Evolutionary conservation across 2,329 filamentous ascomycete genomes (phyloP).

Genomic region (Colletotrichum brevisporum): DNA sequence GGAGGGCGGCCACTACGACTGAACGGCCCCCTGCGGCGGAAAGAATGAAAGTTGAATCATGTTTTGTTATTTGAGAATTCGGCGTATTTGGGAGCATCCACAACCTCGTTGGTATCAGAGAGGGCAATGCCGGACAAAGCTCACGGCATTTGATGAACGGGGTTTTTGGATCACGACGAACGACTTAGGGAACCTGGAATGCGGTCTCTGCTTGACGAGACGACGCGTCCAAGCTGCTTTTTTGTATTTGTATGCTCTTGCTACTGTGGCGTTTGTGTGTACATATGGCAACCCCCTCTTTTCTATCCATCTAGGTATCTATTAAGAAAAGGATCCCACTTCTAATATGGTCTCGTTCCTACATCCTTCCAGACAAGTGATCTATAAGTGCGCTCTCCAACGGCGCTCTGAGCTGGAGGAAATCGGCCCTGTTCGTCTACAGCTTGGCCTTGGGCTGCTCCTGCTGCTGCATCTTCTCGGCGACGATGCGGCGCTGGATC

Average conservation of each 20-base stretch:
- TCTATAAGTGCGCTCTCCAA: not conserved
- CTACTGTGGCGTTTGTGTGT: constrained; percentile 9
- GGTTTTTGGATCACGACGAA: not conserved
- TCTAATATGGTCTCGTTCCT: constrained; percentile 7
- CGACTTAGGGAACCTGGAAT: not conserved
- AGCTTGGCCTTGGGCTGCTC: constrained; percentile 69
- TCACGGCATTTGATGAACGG: not conserved
- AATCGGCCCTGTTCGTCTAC: constrained; percentile 49
- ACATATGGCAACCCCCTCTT: constrained; percentile 15
- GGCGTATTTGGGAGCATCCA: not conserved
- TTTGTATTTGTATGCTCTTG: not conserved
- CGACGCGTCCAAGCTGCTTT: not conserved
- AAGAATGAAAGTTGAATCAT: not conserved
- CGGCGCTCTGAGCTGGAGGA: not conserved
- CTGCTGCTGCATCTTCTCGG: constrained; percentile 85
- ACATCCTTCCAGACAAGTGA: not conserved
- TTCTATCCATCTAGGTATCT: constrained; percentile 33
- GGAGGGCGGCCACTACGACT: constrained; percentile 37
- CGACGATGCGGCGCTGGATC: constrained; percentile 88
- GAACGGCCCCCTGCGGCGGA: not conserved
- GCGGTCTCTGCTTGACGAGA: constrained; percentile 8
- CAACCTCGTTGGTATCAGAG: not conserved
- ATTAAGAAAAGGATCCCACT: constrained; percentile 11
- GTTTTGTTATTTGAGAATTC: not conserved
- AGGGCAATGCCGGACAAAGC: not conserved